phyloP scores from a whole-genome alignment of 306 rosid species.

The Neltuma alba region DNA sequence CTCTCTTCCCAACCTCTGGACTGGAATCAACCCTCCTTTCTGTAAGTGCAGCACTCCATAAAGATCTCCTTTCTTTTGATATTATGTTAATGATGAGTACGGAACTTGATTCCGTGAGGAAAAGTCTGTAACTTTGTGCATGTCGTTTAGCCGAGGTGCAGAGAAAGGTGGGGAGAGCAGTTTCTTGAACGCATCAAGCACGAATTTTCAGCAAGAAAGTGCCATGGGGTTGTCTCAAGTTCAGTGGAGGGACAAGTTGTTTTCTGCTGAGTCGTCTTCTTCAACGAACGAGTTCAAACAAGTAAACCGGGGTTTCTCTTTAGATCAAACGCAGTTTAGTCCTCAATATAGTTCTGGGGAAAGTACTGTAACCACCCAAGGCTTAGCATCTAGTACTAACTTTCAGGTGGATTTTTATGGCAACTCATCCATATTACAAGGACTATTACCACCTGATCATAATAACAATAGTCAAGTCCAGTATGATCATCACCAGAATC shows the following conservation, averaged over 20 bases:
- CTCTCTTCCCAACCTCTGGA: constrained; percentile 78
- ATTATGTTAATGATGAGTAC: neutral
- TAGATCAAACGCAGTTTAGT: constrained; percentile 73
- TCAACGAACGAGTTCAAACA: constrained; percentile 48
- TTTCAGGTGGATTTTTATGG: constrained; percentile 73
- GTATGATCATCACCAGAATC: constrained; percentile 38
- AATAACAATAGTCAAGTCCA: constrained; percentile 39
- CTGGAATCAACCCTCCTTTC: constrained; percentile 80
- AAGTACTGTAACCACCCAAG: constrained; percentile 62
- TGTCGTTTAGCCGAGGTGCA: constrained; percentile 42
- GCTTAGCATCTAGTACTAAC: constrained; percentile 40
- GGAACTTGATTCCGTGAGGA: too few relatives aligned
- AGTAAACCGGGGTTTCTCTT: constrained; percentile 67
- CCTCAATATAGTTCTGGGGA: constrained; percentile 78
- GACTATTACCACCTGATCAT: constrained; percentile 55
- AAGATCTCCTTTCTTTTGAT: neutral
- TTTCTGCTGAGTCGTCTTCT: constrained; percentile 46
- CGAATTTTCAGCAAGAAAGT: constrained; percentile 65
- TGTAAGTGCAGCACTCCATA: constrained; percentile 58
- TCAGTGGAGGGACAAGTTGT: constrained; percentile 76
- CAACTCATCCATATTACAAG: constrained; percentile 70
- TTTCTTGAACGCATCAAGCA: constrained; percentile 55
- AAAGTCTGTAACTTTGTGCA: constrained; percentile 2
- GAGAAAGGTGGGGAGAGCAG: constrained; percentile 64
- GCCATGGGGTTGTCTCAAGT: constrained; percentile 57